Evolutionary conservation across 179 eudicot genomes (phyloP), one percentile per base, ranked within the genome.

Genomic region (Patellifolia procumbens): DNA sequence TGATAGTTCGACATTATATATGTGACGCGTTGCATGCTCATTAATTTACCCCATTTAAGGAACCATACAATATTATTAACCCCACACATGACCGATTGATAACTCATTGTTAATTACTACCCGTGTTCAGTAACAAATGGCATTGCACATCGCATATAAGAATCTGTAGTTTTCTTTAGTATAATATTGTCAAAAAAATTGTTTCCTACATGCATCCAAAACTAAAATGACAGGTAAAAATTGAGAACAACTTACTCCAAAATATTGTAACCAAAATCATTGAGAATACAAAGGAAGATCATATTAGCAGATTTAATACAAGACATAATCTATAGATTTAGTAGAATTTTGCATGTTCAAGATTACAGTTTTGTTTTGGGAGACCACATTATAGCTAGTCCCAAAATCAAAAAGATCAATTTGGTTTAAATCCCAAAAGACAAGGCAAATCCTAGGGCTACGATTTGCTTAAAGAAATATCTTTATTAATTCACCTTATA

Each of bases 401-500:
- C 78, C 65, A 48, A 39, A 74, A 63, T 49, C 72, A 76, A 42
- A 76, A 58, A 56, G 56, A 68, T 67, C 63, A 76, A 0, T 17
- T 0, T 5, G 29, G 10, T 51, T 61, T 35, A 53, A 43, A 64
- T 68, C 74, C 70, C 82, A 46, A 61, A 58, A 74, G 78, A 74
- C 82, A 79, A 74, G 82, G 56, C 48, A 79, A 68, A 74, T 74
- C 82, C 53, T 49, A 74, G 13, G 74, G 39, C 63, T 74, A 35
- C 59, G 78, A 74, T 74, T 34, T 60, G 62, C 68, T 37, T 46
- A 32, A 59, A 72, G n/a, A 32, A 22, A 45, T 60, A 52, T 45
- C 26, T 52, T 59, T 16, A 17, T 68, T 13, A 31, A 16, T 17
- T 31, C 19, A 68, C n/a, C n/a, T n/a, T n/a, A n/a, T n/a, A n/a